Conservation (phyloP, 768 basidiomycete species). For the Termitomyces sp. region DNA sequence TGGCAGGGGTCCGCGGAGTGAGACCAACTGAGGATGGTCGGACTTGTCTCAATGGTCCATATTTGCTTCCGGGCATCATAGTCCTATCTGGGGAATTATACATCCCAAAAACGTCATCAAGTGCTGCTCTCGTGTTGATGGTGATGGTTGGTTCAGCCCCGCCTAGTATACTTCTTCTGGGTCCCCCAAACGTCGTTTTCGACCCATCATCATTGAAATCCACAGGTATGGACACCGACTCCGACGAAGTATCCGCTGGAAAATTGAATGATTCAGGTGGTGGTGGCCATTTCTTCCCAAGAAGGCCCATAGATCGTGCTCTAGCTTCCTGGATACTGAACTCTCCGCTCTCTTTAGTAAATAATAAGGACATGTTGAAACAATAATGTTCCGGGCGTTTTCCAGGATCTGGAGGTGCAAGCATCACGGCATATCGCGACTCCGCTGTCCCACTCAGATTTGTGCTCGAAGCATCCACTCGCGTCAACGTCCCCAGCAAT, state of each 20-base stretch:
- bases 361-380: constrained; percentile 66
- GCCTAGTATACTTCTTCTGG: constrained; percentile 40
- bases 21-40: constrained; percentile 52
- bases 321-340: constrained; percentile 85
- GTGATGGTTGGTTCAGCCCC: constrained; percentile 83
- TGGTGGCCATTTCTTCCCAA: constrained; percentile 83
- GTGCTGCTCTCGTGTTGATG: constrained; percentile 94
- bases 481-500: constrained; percentile 28
- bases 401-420: constrained; percentile 62
- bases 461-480: constrained; percentile 18
- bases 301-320: constrained; percentile 75
- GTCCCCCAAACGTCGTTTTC: constrained; percentile 35
- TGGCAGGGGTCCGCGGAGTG: constrained; percentile 27
- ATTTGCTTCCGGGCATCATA: constrained; percentile 63
- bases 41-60: constrained; percentile 67
- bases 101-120: constrained; percentile 93
- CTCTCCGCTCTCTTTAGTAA: constrained; percentile 75
- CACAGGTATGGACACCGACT: constrained; percentile 37
- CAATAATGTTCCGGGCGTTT: constrained; percentile 70
- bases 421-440: constrained; percentile 69
- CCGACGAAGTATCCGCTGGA: constrained; percentile 17
- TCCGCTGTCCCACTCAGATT: constrained; percentile 36
- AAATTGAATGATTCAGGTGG: constrained; percentile 35
- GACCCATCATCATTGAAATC: constrained; percentile 61
- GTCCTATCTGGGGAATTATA: constrained; percentile 90